Evolutionary conservation across 805 yeast species (phyloP).

Genomic region (Cyberlindnera euphorbiae): DNA sequence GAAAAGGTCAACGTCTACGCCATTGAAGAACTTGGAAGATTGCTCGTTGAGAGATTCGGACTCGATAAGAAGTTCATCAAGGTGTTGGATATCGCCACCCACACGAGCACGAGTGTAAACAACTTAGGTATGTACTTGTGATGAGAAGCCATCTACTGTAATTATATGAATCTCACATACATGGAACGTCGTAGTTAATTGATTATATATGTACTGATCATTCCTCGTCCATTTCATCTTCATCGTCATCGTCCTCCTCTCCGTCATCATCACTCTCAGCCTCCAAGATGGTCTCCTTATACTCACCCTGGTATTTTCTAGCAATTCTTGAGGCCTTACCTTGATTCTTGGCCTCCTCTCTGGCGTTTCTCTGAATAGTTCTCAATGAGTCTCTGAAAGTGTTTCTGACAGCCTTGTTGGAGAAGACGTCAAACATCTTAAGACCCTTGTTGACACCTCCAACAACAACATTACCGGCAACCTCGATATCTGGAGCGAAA

Average conservation of each 20-base stretch:
- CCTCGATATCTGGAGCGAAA: conserved; percentile 85
- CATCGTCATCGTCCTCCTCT: conserved; percentile 49
- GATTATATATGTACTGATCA: neutral
- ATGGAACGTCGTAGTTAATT: no score
- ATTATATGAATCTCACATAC: no score
- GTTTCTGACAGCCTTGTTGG: conserved; percentile 72
- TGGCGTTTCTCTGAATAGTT: conserved; percentile 50
- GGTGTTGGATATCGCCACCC: conserved; percentile 8
- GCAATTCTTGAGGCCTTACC: conserved; percentile 72
- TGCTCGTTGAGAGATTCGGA: conserved; percentile 5
- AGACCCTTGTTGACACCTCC: conserved; percentile 86
- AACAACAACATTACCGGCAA: conserved; percentile 74
- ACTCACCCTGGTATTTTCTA: conserved; percentile 55
- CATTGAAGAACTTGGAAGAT: conserved; percentile 11
- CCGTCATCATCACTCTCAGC: conserved; percentile 62
- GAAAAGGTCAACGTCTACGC: conserved; percentile 46
- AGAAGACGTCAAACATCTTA: conserved; percentile 89
- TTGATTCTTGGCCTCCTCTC: conserved; percentile 45
- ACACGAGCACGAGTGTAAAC: conserved; percentile 20
- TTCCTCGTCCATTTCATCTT: conserved; percentile 18
- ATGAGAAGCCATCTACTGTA: conserved; percentile 1
- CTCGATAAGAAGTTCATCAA: conserved; percentile 8
- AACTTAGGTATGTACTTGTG: conserved; percentile 23
- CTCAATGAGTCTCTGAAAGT: conserved; percentile 58
- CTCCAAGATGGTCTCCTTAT: conserved; percentile 51